phyloP scores from a whole-genome alignment of 129 eudicot species.

The Flaveria bidentis region DNA sequence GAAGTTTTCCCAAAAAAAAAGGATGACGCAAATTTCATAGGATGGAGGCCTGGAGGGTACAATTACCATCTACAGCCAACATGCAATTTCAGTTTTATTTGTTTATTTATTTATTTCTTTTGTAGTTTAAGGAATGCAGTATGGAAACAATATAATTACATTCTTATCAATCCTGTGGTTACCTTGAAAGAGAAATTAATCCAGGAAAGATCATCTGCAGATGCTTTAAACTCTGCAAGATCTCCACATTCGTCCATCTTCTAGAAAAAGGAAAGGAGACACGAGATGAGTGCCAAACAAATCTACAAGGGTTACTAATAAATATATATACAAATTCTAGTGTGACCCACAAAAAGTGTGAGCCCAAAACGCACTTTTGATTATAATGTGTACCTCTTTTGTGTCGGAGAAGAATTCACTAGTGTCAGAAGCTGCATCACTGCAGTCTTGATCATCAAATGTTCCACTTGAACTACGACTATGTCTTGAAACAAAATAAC shows the following conservation, averaged over 20 bases:
- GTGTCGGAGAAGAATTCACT: constrained; percentile 49
- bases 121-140: neutral
- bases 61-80: neutral
- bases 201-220: constrained; percentile 68
- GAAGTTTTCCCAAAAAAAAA: neutral
- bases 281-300: neutral
- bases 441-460: constrained; percentile 46
- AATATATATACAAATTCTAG: constrained; percentile 3
- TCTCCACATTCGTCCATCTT: constrained; percentile 70
- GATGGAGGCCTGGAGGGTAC: neutral
- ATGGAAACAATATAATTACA: neutral
- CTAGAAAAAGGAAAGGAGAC: constrained; percentile 30
- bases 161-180: constrained; percentile 16
- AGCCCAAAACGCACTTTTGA: neutral
- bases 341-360: neutral
- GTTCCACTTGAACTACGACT: constrained; percentile 49
- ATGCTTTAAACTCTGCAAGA: constrained; percentile 63
- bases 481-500: constrained; percentile 75
- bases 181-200: constrained; percentile 92
- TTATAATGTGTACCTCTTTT: constrained; percentile 55
- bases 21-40: neutral
- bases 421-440: constrained; percentile 60
- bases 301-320: constrained; percentile 3
- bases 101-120: neutral
- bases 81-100: neutral